Percentiles rank a stretch among this genome's conserved stretches.
Evolutionary conservation across 2,329 filamentous ascomycete genomes (phyloP).

Genomic region (Apiospora saccharicola): DNA sequence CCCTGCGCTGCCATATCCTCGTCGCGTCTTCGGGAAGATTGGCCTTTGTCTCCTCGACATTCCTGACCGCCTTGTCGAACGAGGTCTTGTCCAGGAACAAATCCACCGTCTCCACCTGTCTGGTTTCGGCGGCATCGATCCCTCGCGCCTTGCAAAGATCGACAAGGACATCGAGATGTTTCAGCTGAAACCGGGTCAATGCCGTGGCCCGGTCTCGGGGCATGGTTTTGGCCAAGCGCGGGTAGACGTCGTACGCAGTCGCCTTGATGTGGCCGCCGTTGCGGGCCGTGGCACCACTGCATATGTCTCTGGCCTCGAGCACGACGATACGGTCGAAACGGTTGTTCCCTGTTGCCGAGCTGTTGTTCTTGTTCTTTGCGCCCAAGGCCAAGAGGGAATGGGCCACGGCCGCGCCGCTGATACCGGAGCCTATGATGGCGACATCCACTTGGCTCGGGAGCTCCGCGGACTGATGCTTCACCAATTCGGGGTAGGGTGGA

Average conservation of each 20-base stretch:
- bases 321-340: constrained; percentile 47
- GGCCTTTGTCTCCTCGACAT: constrained; percentile 44
- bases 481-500: constrained; percentile 52
- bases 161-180: constrained; percentile 49
- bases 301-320: constrained; percentile 58
- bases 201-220: constrained; percentile 46
- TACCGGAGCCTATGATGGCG: constrained; percentile 63
- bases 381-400: constrained; percentile 28
- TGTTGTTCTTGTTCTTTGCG: background rate
- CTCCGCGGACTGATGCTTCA: constrained; percentile 41
- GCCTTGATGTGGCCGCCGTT: constrained; percentile 61
- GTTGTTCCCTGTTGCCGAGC: background rate
- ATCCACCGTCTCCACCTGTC: constrained; percentile 56
- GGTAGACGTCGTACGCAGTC: constrained; percentile 52
- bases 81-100: constrained; percentile 49
- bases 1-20: constrained; percentile 43
- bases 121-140: constrained; percentile 46
- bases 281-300: constrained; percentile 60
- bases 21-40: constrained; percentile 52
- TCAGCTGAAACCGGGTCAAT: constrained; percentile 52
- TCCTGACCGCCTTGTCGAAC: constrained; percentile 42
- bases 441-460: constrained; percentile 53
- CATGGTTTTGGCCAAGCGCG: constrained; percentile 32
- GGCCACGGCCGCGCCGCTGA: constrained; percentile 54
- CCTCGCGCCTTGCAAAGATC: constrained; percentile 44